Conservation (phyloP, 2,329 filamentous ascomycete species). For the Aspergillus texensis region DNA sequence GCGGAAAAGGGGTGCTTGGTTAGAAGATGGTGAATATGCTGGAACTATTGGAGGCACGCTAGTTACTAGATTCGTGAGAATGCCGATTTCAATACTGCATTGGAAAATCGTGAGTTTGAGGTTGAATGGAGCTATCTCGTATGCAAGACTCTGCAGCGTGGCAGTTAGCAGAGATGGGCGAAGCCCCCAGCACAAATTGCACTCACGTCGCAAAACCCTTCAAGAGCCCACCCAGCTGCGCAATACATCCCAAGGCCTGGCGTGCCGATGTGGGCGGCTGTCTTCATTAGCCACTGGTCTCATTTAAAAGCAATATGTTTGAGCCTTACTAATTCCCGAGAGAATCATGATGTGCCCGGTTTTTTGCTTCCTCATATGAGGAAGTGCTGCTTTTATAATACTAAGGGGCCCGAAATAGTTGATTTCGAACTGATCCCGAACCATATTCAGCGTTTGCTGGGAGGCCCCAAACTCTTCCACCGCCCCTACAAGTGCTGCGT, state of each 20-base stretch:
- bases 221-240: conserved; percentile 89
- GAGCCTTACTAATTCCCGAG: conserved; percentile 70
- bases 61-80: conserved; percentile 82
- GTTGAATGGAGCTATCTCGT: conserved; percentile 96
- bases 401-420: conserved; percentile 97
- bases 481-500: conserved; percentile 77
- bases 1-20: conserved; percentile 77
- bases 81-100: conserved; percentile 88
- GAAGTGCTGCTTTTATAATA: conserved; percentile 86
- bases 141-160: conserved; percentile 69
- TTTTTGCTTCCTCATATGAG: conserved; percentile 75
- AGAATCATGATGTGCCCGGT: conserved; percentile 89
- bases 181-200: neutral
- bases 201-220: conserved; percentile 85
- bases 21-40: conserved; percentile 68
- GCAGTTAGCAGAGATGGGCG: conserved; percentile 14
- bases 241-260: conserved; percentile 90
- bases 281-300: conserved; percentile 21
- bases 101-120: conserved; percentile 95
- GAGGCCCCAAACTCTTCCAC: conserved; percentile 85
- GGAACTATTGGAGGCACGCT: conserved; percentile 76
- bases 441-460: conserved; percentile 72
- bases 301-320: neutral
- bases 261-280: conserved; percentile 84
- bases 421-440: conserved; percentile 88